Base-by-base conservation (phyloP, 495 filamentous ascomycete genomes). In the Daldinia loculata region DNA sequence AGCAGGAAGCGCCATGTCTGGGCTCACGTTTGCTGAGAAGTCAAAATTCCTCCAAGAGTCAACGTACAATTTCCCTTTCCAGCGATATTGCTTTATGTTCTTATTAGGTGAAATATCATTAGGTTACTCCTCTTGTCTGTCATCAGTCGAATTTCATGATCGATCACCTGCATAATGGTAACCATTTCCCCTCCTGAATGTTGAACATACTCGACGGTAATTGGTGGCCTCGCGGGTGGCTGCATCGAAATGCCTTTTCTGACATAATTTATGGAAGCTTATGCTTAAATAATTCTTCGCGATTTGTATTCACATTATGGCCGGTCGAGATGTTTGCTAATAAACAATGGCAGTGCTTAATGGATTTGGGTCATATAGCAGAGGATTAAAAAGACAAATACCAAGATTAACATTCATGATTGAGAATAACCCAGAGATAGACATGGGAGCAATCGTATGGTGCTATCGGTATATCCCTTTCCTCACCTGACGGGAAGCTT, bases 1-100 rank as follows among this genome's bases (percentile, higher is more conserved):
- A 55, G 71, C 57, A 41, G 69, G 38, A 26, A 48, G 17, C 59
- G 72, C 39, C 74, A 78, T 76, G 62, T 5, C 51, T 9, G 32
- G 24, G 19, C 27, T 52, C 17, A 11, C 3, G 17, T 53, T 43
- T 34, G 27, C 29, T 11, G 15, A 3, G 17, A 34, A 11, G 17
- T 26, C 36, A 34, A 56, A 36, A 2, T 24, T 59, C n/a, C 22
- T 12, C 17, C 29, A 3, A n/a, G 11, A 32, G 32, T 41, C 17
- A 45, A 45, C 9, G 4, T 29, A 8, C 22, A 14, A 38, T 24
- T 17, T 6, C 32, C 14, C 0, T 34, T 41, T 56, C 48, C 19
- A 17, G 29, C 6, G 8, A 2, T 26, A 27, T 38, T 41, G 51
- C 29, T 51, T 6, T 17, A 22, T 55, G 22, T 27, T 36, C 12